These are phyloP conservation scores for Alternaria ethzedia DNA, from an alignment of 2,329 filamentous ascomycete genomes.

Conservation along the genomic window DNA sequence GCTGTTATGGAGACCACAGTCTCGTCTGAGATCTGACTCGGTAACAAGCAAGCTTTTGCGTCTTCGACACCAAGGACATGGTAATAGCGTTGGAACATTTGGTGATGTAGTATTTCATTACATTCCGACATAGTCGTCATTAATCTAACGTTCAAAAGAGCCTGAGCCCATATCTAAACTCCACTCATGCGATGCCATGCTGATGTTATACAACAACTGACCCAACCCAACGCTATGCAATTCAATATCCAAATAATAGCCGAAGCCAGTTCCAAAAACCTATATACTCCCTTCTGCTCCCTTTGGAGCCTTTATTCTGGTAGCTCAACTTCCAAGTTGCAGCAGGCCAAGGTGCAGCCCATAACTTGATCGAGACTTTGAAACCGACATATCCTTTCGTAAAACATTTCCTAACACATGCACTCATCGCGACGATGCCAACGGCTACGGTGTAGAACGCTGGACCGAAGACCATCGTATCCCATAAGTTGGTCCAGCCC, in stretches of 20 bases:
- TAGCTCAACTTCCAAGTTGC: slow-evolving; percentile 11
- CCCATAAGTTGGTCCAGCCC: slow-evolving; percentile 1
- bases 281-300: not conserved
- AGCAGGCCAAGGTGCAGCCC: slow-evolving; percentile 11
- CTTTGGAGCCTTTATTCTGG: slow-evolving; percentile 1
- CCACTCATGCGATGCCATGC: not conserved
- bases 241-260: not conserved
- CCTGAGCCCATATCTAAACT: not conserved
- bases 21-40: not conserved
- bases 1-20: not conserved
- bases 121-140: slow-evolving; percentile 6
- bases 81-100: accelerated
- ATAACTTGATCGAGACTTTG: slow-evolving; percentile 21
- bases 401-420: not conserved
- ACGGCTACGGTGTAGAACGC: slow-evolving; percentile 3
- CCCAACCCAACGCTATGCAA: slow-evolving; percentile 12
- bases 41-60: not conserved
- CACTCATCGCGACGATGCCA: slow-evolving; percentile 6
- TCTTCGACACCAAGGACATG: accelerated
- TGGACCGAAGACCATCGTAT: slow-evolving; percentile 4
- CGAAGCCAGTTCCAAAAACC: not conserved
- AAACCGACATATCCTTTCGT: slow-evolving; percentile 12
- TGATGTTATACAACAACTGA: not conserved
- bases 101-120: not conserved
- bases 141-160: slow-evolving; percentile 1